Conservation (phyloP, 768 basidiomycete genomes). For the Collybia mongolica region DNA sequence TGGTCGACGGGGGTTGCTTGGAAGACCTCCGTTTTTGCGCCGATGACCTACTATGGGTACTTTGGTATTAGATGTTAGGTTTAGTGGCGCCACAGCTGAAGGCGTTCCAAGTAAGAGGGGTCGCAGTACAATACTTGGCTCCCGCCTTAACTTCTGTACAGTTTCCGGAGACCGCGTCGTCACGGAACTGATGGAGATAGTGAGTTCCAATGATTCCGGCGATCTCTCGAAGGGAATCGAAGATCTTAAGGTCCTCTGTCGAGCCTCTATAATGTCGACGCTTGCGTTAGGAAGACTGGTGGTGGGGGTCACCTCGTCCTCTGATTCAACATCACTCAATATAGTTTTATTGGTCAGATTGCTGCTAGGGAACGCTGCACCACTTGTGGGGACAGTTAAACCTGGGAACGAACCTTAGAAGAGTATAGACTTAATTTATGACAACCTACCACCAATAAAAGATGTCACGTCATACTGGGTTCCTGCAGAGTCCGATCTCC, state of each 20-base stretch:
- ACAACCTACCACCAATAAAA: constrained; percentile 54
- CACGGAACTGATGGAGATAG: neutral
- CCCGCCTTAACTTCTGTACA: neutral
- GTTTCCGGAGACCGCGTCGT: neutral
- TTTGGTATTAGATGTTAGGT: constrained; percentile 22
- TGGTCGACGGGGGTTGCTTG: constrained; percentile 22
- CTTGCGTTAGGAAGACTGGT: neutral
- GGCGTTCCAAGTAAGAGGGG: constrained; percentile 36
- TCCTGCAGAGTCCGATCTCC: constrained; percentile 39
- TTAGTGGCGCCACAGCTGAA: constrained; percentile 18
- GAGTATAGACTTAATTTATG: neutral
- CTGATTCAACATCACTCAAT: constrained; percentile 17
- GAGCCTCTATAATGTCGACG: neutral
- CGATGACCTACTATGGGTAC: constrained; percentile 30
- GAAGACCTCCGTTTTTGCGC: constrained; percentile 14
- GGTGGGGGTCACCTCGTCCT: constrained; percentile 5
- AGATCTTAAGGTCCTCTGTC: constrained; percentile 10
- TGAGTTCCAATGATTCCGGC: neutral
- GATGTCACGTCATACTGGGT: constrained; percentile 74
- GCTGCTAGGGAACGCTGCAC: neutral
- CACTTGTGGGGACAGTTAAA: constrained; percentile 17
- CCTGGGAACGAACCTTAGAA: constrained; percentile 13
- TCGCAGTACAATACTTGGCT: constrained; percentile 14
- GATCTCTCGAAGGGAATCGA: neutral
- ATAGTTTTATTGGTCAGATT: constrained; percentile 1